Evolutionary conservation across 495 filamentous ascomycete genomes (phyloP).

Genomic region (Penicillium atrosanguineum): DNA sequence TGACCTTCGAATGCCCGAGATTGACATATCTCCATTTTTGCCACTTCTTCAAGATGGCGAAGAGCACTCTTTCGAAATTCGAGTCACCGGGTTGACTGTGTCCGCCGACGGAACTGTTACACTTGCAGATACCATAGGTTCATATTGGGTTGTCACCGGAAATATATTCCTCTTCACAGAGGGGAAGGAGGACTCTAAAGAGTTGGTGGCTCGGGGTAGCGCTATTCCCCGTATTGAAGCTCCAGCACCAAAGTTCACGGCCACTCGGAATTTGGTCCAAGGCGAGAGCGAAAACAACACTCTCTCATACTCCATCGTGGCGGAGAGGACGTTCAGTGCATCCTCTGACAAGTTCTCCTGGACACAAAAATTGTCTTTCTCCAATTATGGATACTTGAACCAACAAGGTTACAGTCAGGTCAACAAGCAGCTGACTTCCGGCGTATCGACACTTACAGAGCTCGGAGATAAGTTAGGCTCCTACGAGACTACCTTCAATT

Average conservation of each 20-base stretch:
- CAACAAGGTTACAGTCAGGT: constrained; percentile 58
- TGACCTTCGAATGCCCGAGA: constrained; percentile 76
- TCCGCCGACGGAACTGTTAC: constrained; percentile 39
- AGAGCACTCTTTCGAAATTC: constrained; percentile 69
- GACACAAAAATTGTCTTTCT: constrained; percentile 59
- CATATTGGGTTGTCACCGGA: constrained; percentile 79
- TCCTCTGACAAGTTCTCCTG: constrained; percentile 52
- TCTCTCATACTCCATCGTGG: constrained; percentile 57
- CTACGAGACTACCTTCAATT: constrained; percentile 51
- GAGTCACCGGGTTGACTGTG: constrained; percentile 60
- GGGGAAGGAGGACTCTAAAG: constrained; percentile 39
- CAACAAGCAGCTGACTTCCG: constrained; percentile 60
- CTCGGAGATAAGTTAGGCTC: constrained; percentile 16
- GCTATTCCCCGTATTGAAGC: constrained; percentile 26
- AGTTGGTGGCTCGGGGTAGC: not conserved
- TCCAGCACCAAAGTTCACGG: constrained; percentile 41
- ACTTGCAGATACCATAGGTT: constrained; percentile 60
- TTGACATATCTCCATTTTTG: constrained; percentile 80
- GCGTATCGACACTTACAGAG: constrained; percentile 49
- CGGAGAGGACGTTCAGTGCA: constrained; percentile 54
- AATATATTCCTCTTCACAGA: constrained; percentile 78
- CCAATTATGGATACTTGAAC: constrained; percentile 58
- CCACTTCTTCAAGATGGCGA: constrained; percentile 63
- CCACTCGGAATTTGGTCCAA: constrained; percentile 38
- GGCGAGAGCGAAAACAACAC: constrained; percentile 57